Evolutionary conservation across 2,329 filamentous ascomycete genomes (phyloP).

Genomic region (Thyridium curvatum): DNA sequence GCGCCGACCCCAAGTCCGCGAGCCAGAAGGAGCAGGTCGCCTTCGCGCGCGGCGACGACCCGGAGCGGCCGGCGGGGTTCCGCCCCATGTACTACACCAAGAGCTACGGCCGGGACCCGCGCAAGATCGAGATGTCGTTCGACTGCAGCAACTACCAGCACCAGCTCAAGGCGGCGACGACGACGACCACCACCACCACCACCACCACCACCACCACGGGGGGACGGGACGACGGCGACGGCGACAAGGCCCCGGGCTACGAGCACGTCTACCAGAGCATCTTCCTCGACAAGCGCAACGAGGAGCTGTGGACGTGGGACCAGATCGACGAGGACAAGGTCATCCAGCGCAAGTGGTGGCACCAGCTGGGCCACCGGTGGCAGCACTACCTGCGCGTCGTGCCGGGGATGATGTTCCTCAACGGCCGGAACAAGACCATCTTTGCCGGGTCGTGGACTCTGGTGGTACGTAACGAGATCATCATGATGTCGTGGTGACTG

Average conservation of each 20-base stretch:
- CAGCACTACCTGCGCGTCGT: slow-evolving; percentile 60
- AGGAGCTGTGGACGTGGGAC: slow-evolving; percentile 51
- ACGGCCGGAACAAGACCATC: slow-evolving; percentile 55
- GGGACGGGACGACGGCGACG: slow-evolving; percentile 4
- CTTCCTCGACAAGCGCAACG: slow-evolving; percentile 53
- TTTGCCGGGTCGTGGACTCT: slow-evolving; percentile 66
- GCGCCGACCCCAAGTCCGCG: slow-evolving; percentile 36
- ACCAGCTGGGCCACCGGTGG: slow-evolving; percentile 59
- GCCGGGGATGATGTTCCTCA: slow-evolving; percentile 66
- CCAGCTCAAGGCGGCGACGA: slow-evolving; percentile 54
- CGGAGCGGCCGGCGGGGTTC: slow-evolving; percentile 47
- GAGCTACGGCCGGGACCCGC: slow-evolving; percentile 46
- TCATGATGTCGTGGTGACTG: no score
- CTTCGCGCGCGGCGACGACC: slow-evolving; percentile 35
- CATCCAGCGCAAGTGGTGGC: slow-evolving; percentile 61
- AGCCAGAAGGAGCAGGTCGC: slow-evolving; percentile 30
- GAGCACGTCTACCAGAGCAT: slow-evolving; percentile 67
- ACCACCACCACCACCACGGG: slow-evolving; percentile 4
- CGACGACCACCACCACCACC: no score
- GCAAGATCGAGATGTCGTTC: slow-evolving; percentile 64
- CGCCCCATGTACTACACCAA: slow-evolving; percentile 62
- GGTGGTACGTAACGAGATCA: slow-evolving; percentile 44
- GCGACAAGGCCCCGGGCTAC: slow-evolving; percentile 22
- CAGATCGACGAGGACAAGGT: slow-evolving; percentile 54
- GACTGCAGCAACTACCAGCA: slow-evolving; percentile 72